Evolutionary conservation across 2,329 filamentous ascomycete genomes (phyloP).

Genomic region (Coniella vitis): DNA sequence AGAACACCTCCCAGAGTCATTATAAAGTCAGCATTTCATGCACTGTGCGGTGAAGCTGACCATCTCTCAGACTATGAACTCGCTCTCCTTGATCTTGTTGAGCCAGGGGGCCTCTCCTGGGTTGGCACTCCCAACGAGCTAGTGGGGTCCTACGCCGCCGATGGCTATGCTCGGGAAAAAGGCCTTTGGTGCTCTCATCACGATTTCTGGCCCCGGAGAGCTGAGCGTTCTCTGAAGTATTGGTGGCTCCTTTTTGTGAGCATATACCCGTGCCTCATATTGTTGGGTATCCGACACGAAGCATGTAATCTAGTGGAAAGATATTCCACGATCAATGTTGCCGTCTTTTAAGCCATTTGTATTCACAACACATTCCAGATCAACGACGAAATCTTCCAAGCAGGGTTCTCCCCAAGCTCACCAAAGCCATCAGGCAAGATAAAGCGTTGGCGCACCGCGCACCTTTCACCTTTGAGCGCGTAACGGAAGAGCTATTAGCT

Average conservation of each 20-base stretch:
- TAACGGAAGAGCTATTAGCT: background rate
- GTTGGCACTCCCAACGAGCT: slow-evolving; percentile 47
- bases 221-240: slow-evolving; percentile 49
- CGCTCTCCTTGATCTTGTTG: slow-evolving; percentile 42
- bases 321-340: slow-evolving; percentile 42
- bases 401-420: slow-evolving; percentile 15
- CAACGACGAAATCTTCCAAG: slow-evolving; percentile 13
- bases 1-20: background rate
- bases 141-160: slow-evolving; percentile 52
- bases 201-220: slow-evolving; percentile 52
- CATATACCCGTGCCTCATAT: slow-evolving; percentile 49
- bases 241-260: slow-evolving; percentile 50
- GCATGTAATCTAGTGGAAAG: slow-evolving; percentile 20
- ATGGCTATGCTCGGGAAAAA: slow-evolving; percentile 54
- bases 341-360: no score
- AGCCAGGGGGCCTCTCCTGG: slow-evolving; percentile 39
- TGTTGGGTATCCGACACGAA: slow-evolving; percentile 28
- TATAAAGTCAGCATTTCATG: no score
- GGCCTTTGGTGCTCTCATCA: slow-evolving; percentile 49
- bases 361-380: slow-evolving; percentile 17
- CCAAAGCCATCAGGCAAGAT: slow-evolving; percentile 4
- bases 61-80: slow-evolving; percentile 54
- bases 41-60: no score
- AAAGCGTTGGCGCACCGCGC: background rate
- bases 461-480: background rate